Conservation (phyloP, 2,329 filamentous ascomycete species). For the Phialophora expanda region DNA sequence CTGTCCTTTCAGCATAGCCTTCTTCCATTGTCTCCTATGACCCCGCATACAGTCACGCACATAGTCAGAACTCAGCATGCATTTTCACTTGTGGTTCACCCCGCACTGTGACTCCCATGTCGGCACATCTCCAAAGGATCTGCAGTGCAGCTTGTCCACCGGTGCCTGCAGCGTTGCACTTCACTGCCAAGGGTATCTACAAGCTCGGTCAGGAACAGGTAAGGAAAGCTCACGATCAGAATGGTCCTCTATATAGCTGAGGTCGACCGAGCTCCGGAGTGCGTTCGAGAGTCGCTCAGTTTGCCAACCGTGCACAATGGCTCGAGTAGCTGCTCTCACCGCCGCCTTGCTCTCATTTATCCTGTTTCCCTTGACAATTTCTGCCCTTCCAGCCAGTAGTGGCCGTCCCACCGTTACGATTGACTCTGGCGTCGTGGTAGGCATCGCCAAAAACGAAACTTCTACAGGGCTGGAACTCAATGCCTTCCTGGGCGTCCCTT, state of each 20-base stretch:
- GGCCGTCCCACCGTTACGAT: slow-evolving; percentile 33
- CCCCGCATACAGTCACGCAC: not conserved
- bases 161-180: slow-evolving; percentile 1
- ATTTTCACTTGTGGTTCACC: not conserved
- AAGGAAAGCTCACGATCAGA: not conserved
- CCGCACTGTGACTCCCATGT: not conserved
- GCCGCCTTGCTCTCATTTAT: slow-evolving; percentile 1
- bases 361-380: not conserved
- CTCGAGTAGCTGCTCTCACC: not conserved
- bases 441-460: slow-evolving; percentile 37
- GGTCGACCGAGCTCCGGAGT: not conserved
- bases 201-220: not conserved
- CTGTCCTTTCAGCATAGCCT: no score
- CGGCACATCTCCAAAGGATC: slow-evolving; percentile 10
- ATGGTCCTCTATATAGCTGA: not conserved
- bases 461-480: slow-evolving; percentile 36
- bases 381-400: not conserved
- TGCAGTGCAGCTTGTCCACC: slow-evolving; percentile 1
- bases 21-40: not conserved
- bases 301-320: not conserved
- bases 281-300: not conserved
- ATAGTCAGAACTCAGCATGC: not conserved
- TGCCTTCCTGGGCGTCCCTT: slow-evolving; percentile 44
- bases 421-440: slow-evolving; percentile 38
- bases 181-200: not conserved